These are phyloP conservation scores for Neolentinus lepideus DNA, from an alignment of 1,284 basidiomycete species.

Conservation along the genomic window DNA sequence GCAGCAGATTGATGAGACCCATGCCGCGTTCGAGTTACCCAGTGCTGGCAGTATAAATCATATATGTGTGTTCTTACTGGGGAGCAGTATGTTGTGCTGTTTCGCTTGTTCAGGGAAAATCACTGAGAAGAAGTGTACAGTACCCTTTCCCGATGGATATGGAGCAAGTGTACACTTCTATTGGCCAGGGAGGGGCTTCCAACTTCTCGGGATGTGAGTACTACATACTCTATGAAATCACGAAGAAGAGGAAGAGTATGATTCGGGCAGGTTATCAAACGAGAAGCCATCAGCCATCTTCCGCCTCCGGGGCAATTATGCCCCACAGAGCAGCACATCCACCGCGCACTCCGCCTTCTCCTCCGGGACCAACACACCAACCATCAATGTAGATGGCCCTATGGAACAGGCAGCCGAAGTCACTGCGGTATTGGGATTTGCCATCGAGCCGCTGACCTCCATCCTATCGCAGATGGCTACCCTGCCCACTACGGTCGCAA, in stretches of 20 bases:
- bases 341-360: slow-evolving; percentile 46
- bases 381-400: slow-evolving; percentile 17
- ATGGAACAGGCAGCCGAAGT: slow-evolving; percentile 39
- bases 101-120: too few species aligned
- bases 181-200: slow-evolving; percentile 86
- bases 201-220: slow-evolving; percentile 81
- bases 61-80: slow-evolving; percentile 82
- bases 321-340: slow-evolving; percentile 35
- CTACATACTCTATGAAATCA: not conserved
- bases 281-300: slow-evolving; percentile 91
- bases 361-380: slow-evolving; percentile 26
- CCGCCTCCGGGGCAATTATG: slow-evolving; percentile 67
- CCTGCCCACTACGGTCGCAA: slow-evolving; percentile 31
- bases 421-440: slow-evolving; percentile 65
- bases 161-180: slow-evolving; percentile 88
- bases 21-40: slow-evolving; percentile 77
- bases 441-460: slow-evolving; percentile 57
- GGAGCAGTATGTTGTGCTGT: slow-evolving; percentile 70
- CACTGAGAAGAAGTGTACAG: too few species aligned
- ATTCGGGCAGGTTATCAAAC: slow-evolving; percentile 67
- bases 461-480: slow-evolving; percentile 48
- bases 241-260: not conserved
- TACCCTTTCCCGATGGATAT: slow-evolving; percentile 84
- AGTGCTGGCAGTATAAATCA: slow-evolving; percentile 81
- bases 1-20: slow-evolving; percentile 76